Evolutionary conservation across 2,329 filamentous ascomycete genomes (phyloP).

Genomic region (Xylariales sp.): DNA sequence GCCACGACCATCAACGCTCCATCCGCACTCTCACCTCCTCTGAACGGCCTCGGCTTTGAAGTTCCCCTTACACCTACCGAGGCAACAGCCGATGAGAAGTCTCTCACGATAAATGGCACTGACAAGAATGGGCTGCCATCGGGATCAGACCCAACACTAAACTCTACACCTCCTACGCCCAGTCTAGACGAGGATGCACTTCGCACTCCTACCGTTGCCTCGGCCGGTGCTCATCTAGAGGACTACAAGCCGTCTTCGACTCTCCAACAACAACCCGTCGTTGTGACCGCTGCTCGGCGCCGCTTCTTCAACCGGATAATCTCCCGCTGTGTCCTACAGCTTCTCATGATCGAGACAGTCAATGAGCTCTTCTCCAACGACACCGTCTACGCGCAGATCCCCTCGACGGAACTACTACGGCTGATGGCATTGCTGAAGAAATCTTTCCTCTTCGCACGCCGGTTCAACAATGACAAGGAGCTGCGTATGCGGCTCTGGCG

Average conservation of each 20-base stretch:
- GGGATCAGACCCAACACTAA: constrained; percentile 26
- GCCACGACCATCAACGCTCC: constrained; percentile 59
- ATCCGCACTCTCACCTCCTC: constrained; percentile 44
- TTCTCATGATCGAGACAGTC: constrained; percentile 99
- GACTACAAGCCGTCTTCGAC: constrained; percentile 78
- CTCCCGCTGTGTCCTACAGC: constrained; percentile 92
- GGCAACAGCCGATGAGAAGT: constrained; percentile 43
- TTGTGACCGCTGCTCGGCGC: constrained; percentile 86
- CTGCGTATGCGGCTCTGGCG: constrained; percentile 90
- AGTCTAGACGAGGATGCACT: constrained; percentile 14
- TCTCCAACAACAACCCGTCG: constrained; percentile 80
- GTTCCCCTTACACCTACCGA: constrained; percentile 39
- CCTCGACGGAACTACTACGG: constrained; percentile 80
- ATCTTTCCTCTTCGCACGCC: constrained; percentile 92
- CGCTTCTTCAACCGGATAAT: constrained; percentile 99
- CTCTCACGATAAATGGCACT: constrained; percentile 56
- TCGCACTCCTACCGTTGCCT: constrained; percentile 17
- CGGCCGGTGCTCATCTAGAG: constrained; percentile 57
- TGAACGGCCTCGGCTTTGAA: constrained; percentile 50
- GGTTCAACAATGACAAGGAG: constrained; percentile 97
- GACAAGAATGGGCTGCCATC: constrained; percentile 36
- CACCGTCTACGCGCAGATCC: constrained; percentile 88
- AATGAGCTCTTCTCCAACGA: constrained; percentile 98
- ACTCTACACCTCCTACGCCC: constrained; percentile 16
- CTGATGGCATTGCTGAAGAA: constrained; percentile 95